These are phyloP conservation scores for Purshia tridentata DNA, from an alignment of 306 rosid species.

Conservation along the genomic window DNA sequence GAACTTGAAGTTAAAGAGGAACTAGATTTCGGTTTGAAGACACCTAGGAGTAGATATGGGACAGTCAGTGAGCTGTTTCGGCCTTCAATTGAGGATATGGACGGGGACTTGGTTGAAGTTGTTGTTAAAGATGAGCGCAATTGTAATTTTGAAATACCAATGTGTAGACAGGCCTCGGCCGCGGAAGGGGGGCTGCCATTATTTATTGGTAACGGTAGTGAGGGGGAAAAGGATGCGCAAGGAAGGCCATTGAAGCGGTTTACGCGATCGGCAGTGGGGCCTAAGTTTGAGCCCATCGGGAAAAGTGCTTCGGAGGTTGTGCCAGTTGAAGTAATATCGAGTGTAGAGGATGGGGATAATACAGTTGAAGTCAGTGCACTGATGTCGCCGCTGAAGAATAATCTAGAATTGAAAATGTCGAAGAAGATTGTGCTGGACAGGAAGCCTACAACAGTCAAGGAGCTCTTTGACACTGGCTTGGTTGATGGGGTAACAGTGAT, in stretches of 20 bases:
- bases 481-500: constrained; percentile 89
- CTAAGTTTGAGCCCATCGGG: constrained; percentile 25
- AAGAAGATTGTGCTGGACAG: constrained; percentile 54
- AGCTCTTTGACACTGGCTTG: constrained; percentile 88
- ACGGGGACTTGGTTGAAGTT: constrained; percentile 14
- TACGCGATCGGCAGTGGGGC: constrained; percentile 41
- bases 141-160: not conserved
- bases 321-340: constrained; percentile 23
- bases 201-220: not conserved
- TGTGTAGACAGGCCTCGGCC: not conserved
- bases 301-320: constrained; percentile 23
- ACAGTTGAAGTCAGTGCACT: constrained; percentile 25
- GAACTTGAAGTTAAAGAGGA: constrained; percentile 21
- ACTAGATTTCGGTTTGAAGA: constrained; percentile 11
- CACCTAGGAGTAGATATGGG: constrained; percentile 11
- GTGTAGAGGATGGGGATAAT: constrained; percentile 33
- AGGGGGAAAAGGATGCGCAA: constrained; percentile 19
- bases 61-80: constrained; percentile 14
- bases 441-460: constrained; percentile 74
- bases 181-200: too few species aligned
- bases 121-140: constrained; percentile 9
- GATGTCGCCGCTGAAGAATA: constrained; percentile 34
- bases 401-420: constrained; percentile 67
- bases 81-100: constrained; percentile 16
- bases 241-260: constrained; percentile 37